phyloP scores from a whole-genome alignment of 192 early-diverging fungal species.

The Chytriomyces sp. region DNA sequence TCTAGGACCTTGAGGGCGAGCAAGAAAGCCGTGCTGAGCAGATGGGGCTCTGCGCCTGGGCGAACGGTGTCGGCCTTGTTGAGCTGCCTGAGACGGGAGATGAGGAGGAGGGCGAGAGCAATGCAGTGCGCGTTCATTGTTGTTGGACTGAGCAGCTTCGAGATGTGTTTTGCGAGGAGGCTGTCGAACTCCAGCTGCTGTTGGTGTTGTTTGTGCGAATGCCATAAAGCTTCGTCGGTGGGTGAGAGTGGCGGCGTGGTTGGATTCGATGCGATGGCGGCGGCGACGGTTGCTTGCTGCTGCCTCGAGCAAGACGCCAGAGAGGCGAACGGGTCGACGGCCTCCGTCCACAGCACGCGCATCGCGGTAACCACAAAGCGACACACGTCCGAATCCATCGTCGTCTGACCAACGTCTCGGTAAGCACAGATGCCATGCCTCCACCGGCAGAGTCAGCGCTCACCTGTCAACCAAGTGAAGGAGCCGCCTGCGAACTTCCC shows the following conservation, averaged over 20 bases:
- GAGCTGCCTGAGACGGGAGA: constrained; percentile 18
- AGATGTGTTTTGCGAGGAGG: constrained; percentile 8
- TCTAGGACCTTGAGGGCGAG: constrained; percentile 28
- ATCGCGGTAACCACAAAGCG: neutral
- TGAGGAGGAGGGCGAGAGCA: constrained; percentile 20
- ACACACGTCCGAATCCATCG: too few relatives aligned
- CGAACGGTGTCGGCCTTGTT: constrained; percentile 19
- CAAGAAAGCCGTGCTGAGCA: constrained; percentile 21
- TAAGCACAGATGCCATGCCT: too few relatives aligned
- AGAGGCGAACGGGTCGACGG: constrained; percentile 3
- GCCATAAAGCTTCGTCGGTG: neutral
- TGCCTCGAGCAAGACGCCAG: neutral
- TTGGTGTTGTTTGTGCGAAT: neutral
- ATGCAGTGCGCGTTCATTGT: constrained; percentile 14
- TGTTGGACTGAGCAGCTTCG: constrained; percentile 9
- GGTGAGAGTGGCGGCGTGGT: constrained; percentile 6
- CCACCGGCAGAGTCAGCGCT: too few relatives aligned
- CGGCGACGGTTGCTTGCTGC: neutral
- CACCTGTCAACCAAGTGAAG: too few relatives aligned
- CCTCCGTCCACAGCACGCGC: constrained; percentile 11
- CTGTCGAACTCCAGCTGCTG: neutral
- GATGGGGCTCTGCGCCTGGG: constrained; percentile 19
- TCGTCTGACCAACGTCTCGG: too few relatives aligned
- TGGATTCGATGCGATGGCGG: neutral
- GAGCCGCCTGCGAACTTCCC: too few relatives aligned